A percentile compares a stretch with the other conserved stretches of the same genome.
These are phyloP conservation scores for Primulina tabacum DNA, from an alignment of 257 asterid genomes.

Conservation along the genomic window DNA sequence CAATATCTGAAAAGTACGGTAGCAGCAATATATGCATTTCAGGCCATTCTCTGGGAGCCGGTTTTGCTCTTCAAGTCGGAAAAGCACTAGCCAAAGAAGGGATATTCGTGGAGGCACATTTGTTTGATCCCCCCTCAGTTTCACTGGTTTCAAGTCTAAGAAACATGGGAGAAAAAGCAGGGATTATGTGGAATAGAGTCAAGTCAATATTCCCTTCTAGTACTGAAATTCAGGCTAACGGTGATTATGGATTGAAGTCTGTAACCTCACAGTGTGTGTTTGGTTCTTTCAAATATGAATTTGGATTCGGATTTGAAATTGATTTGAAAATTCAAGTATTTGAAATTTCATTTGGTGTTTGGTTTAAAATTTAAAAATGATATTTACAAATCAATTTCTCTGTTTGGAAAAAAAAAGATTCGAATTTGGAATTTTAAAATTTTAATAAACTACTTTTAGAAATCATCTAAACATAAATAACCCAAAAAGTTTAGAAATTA, in stretches of 20 bases:
- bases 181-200: slow-evolving; percentile 67
- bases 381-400: no score
- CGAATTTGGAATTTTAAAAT: no score
- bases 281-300: no score
- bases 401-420: no score
- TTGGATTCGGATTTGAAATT: no score
- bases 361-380: no score
- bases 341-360: no score
- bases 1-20: slow-evolving; percentile 61
- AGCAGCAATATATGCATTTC: slow-evolving; percentile 71
- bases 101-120: slow-evolving; percentile 82
- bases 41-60: slow-evolving; percentile 95
- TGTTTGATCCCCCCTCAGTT: slow-evolving; percentile 95
- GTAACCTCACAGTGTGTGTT: no score
- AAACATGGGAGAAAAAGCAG: slow-evolving; percentile 71
- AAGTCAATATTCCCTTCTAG: slow-evolving; percentile 57
- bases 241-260: slow-evolving; percentile 24
- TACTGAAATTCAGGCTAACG: slow-evolving; percentile 28
- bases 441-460: no score
- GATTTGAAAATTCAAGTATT: no score
- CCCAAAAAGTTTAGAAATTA: no score
- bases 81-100: slow-evolving; percentile 91
- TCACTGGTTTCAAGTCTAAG: slow-evolving; percentile 78
- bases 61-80: slow-evolving; percentile 94
- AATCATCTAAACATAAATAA: no score